These are phyloP conservation scores for Pseudoscleropodium purum DNA, from an alignment of 225 moss, liverwort and hornwort species.

Conservation along the genomic window DNA sequence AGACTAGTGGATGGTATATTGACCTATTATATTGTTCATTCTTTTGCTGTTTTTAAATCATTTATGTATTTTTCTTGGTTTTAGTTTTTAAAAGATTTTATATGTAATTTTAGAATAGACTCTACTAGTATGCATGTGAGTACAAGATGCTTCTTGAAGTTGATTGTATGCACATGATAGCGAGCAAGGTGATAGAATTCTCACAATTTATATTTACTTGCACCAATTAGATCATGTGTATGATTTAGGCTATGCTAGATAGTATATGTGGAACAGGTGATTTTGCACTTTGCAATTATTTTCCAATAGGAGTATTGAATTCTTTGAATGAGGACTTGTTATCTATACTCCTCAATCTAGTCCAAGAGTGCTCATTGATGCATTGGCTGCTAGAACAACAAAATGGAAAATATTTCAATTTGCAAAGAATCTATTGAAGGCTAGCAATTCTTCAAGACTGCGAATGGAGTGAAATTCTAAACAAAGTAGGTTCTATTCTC, in stretches of 20 bases:
- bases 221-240: not conserved
- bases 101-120: not conserved
- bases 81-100: not conserved
- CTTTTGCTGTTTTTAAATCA: not conserved
- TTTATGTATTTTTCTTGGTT: not conserved
- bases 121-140: too few species aligned
- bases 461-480: not conserved
- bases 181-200: not conserved
- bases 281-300: not conserved
- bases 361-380: not conserved
- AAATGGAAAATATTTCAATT: too few species aligned
- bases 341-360: not conserved
- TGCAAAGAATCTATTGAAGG: accelerated
- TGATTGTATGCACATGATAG: not conserved
- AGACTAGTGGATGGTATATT: too few species aligned
- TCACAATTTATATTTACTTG: not conserved
- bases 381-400: too few species aligned
- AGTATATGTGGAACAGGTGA: too few species aligned
- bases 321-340: not conserved
- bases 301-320: not conserved
- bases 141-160: too few species aligned
- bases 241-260: not conserved
- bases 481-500: not conserved
- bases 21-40: accelerated
- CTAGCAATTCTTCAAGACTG: not conserved